Conservation (phyloP, 176 grass and related monocot genomes). For the Avena insularis region DNA sequence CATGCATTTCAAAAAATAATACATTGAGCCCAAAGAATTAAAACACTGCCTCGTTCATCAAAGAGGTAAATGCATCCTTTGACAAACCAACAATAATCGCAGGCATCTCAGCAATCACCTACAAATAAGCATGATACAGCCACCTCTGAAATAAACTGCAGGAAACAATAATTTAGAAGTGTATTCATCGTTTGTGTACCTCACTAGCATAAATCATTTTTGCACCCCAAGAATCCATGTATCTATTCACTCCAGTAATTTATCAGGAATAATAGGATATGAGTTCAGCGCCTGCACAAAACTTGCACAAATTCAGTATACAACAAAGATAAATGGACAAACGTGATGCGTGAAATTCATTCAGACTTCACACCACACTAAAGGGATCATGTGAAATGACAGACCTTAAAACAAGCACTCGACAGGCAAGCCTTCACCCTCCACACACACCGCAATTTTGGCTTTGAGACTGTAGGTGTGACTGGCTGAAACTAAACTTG, state of each 20-base stretch:
- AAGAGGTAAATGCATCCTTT: constrained; percentile 91
- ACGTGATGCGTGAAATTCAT: neutral
- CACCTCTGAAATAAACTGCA: neutral
- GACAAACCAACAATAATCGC: constrained; percentile 81
- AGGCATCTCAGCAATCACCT: constrained; percentile 97
- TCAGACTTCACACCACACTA: neutral
- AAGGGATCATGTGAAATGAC: neutral
- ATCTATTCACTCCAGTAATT: constrained; percentile 84
- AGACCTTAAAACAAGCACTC: constrained; percentile 75
- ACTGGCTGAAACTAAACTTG: no score
- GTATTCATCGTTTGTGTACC: constrained; percentile 31
- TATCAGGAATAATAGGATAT: constrained; percentile 88
- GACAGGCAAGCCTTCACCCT: constrained; percentile 49
- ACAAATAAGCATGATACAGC: neutral
- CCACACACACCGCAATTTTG: no score
- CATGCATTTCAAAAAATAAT: no score
- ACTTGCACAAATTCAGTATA: neutral
- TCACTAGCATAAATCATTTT: constrained; percentile 94
- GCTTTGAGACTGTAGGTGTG: no score
- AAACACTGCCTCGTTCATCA: constrained; percentile 84
- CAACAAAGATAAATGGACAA: neutral
- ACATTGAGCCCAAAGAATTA: neutral
- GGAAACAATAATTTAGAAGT: constrained; percentile 13
- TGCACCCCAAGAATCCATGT: constrained; percentile 91
- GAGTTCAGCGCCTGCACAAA: constrained; percentile 54